Evolutionary conservation across 2,329 filamentous ascomycete genomes (phyloP).

Genomic region (Pestalotiopsis sp.): DNA sequence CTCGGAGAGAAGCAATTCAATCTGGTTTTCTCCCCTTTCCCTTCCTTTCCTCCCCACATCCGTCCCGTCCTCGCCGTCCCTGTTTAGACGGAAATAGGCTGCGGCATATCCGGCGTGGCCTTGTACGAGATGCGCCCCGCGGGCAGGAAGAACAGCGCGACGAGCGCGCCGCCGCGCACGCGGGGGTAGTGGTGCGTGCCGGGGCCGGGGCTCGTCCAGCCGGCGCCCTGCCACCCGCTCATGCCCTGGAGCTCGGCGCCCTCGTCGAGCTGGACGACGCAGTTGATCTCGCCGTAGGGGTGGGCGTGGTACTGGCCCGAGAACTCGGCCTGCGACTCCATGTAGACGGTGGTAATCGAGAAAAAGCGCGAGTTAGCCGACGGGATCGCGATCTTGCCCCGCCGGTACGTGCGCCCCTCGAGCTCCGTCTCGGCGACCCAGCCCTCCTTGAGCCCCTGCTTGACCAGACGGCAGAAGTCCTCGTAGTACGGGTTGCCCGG

Average conservation of each 20-base stretch:
- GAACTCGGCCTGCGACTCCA: conserved; percentile 52
- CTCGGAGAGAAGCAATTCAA: no score
- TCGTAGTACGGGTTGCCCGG: conserved; percentile 45
- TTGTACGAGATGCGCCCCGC: conserved; percentile 56
- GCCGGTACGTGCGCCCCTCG: conserved; percentile 48
- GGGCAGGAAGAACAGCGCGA: conserved; percentile 58
- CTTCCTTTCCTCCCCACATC: neutral
- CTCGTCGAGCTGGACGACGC: conserved; percentile 52
- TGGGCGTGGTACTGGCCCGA: conserved; percentile 56
- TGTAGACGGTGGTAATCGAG: conserved; percentile 60
- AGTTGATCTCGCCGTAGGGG: conserved; percentile 59
- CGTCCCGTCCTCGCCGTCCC: neutral
- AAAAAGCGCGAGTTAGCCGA: conserved; percentile 50
- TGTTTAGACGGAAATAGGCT: conserved; percentile 30
- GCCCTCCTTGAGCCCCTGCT: conserved; percentile 42
- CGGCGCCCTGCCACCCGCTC: conserved; percentile 57
- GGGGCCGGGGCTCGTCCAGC: conserved; percentile 57
- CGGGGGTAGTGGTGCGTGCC: conserved; percentile 61
- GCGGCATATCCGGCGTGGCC: conserved; percentile 43
- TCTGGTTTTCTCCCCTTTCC: no score
- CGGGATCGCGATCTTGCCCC: conserved; percentile 48
- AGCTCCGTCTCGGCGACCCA: conserved; percentile 47
- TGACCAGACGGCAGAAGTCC: conserved; percentile 40
- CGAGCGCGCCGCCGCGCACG: conserved; percentile 49
- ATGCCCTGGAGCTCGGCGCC: conserved; percentile 55